phyloP scores from a whole-genome alignment of 345 rosid genomes.

The Linum usitatissimum region DNA sequence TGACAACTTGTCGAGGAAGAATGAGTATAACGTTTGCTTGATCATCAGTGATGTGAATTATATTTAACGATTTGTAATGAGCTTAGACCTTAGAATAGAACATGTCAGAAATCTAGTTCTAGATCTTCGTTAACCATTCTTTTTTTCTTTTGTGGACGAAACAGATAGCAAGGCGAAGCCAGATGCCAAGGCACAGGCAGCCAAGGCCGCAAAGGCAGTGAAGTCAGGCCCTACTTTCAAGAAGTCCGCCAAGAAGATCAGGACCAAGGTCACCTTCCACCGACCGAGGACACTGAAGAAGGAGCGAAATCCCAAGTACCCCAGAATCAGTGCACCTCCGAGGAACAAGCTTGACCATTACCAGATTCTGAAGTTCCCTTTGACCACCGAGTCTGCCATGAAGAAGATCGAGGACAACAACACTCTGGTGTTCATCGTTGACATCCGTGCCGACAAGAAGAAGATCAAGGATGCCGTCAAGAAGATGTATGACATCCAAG shows the following conservation, averaged over 20 bases:
- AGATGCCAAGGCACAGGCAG: conserved; percentile 79
- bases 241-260: conserved; percentile 69
- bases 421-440: conserved; percentile 91
- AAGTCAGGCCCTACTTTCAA: conserved; percentile 66
- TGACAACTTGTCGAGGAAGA: too few relatives aligned
- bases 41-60: too few relatives aligned
- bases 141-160: conserved; percentile 6
- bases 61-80: too few relatives aligned
- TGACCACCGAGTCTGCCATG: conserved; percentile 92
- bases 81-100: neutral
- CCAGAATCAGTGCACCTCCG: conserved; percentile 65
- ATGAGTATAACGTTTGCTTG: neutral
- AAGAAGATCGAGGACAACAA: conserved; percentile 93
- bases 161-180: conserved; percentile 48
- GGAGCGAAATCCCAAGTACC: conserved; percentile 66
- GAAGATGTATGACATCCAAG: conserved; percentile 91
- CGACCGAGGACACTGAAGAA: conserved; percentile 84
- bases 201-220: conserved; percentile 81
- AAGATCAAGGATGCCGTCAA: conserved; percentile 84
- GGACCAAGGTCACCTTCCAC: conserved; percentile 85
- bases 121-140: neutral
- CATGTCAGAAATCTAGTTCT: neutral
- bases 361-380: conserved; percentile 80
- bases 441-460: conserved; percentile 87
- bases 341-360: conserved; percentile 94